Evolutionary conservation across 148 eudicot species (phyloP), one percentile per base, ranked within the genome.

Genomic region (Silene latifolia): DNA sequence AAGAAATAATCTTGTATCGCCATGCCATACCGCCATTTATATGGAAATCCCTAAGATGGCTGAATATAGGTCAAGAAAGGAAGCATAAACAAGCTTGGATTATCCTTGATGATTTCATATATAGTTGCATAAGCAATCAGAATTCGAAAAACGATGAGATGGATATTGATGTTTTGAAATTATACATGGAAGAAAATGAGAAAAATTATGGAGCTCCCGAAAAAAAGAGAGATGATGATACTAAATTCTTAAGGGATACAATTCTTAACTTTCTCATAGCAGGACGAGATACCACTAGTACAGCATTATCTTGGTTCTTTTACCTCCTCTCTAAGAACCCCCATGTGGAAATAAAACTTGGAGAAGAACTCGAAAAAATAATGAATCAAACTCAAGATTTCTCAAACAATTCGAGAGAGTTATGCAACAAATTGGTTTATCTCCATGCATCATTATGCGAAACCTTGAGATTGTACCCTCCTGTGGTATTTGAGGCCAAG

Each of bases 11-110:
- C 5, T 42, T 89, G 15, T 3, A 10, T 29, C 84, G 87, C 11
- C 89, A 84, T 35, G 66, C 70, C 5, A 0, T 86, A 24, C 91
- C 93, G 0, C 56, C 72, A 12, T 42, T 20, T 20, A 4, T 89
- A 3, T 84, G 93, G 93, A 89, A 81, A 84, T 18, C 87, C 15
- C 70, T 54, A 29, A 86, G 81, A 62, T 78, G 86, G 89, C 79
- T 88, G 12, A 71, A 77, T n/a, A 58, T 88, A 24, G 93, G 93
- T 15, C 63, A 39, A 1, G 91, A 87, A 53, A 77, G 70, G 71
- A 77, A 67, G 68, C 15, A 77, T 47, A 72, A 46, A 0, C 12
- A 84, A 3, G 83, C 79, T 3, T 39, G 81, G 69, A 32, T 66
- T 69, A 72, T 68, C 7, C 21, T 81, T 21, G 89, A 86, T 48